phyloP scores from a whole-genome alignment of 352 stramenopile species.

The Discostella stelligera region DNA sequence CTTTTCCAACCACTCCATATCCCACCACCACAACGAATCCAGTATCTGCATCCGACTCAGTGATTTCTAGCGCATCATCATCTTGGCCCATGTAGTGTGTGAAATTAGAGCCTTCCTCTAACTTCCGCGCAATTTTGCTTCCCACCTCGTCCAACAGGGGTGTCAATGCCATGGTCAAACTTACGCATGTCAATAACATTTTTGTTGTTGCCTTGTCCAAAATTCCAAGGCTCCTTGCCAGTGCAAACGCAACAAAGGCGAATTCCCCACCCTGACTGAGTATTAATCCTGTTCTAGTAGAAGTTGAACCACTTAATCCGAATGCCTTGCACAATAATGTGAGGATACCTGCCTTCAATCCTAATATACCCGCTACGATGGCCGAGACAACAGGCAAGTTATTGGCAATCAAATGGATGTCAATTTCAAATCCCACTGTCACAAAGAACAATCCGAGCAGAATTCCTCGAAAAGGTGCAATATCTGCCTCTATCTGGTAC shows the following conservation, averaged over 20 bases:
- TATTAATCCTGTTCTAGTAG: conserved; percentile 84
- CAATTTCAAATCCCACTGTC: conserved; percentile 89
- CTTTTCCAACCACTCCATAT: conserved; percentile 85
- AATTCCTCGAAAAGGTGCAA: conserved; percentile 86
- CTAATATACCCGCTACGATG: conserved; percentile 82
- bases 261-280: conserved; percentile 86
- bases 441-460: conserved; percentile 89
- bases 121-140: conserved; percentile 65
- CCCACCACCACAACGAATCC: conserved; percentile 86
- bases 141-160: conserved; percentile 78
- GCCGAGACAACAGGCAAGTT: conserved; percentile 75
- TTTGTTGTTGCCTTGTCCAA: conserved; percentile 79
- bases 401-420: conserved; percentile 80
- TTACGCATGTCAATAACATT: conserved; percentile 84
- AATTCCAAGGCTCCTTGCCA: conserved; percentile 82
- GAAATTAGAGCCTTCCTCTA: conserved; percentile 84
- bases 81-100: conserved; percentile 85
- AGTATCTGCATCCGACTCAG: conserved; percentile 61
- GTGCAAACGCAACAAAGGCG: conserved; percentile 87
- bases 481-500: conserved; percentile 88
- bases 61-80: conserved; percentile 84
- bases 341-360: conserved; percentile 82
- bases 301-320: conserved; percentile 78
- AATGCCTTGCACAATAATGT: conserved; percentile 75
- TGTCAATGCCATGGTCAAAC: conserved; percentile 87